Evolutionary conservation across 345 rosid genomes (phyloP), one percentile per base, ranked within the genome.

Genomic region (Linum tenue): DNA sequence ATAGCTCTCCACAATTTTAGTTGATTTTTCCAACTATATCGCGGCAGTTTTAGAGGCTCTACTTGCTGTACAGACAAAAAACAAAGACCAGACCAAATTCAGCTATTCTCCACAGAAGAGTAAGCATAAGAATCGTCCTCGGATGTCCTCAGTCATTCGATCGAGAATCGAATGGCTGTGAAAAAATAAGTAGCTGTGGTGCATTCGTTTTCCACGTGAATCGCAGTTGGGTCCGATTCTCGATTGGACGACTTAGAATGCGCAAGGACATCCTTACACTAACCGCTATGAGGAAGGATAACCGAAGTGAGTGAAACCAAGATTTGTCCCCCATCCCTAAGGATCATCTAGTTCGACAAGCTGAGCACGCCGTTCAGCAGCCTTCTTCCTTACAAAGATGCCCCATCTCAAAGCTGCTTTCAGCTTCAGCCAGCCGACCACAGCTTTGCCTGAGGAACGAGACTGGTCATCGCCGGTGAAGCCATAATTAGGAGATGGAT

Each of bases 381-480:
- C 64, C 10, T 62, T 62, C 51, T 62, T 62, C 64, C 64, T 62
- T 16, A 62, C 43, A 39, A 62, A 62, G 50, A 62, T 62, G 35
- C 64, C 64, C 64, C 64, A 62, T 62, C 64, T 9, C 36, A 62
- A 43, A 11, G 64, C 64, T 14, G 64, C 64, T 16, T 62, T 62
- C 9, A 62, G 64, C 64, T 62, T 62, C 35, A 62, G 64, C 64
- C 64, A 62, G 3, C 64, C 64, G 2, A 62, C 64, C 40, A 62
- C 64, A n/a, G 64, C 64, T 39, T 62, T 62, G 15, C 64, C 64
- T 3, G 64, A 55, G 15, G 78, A 70, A 42, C 71, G 74, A 14
- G 78, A 74, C 38, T 60, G 71, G 41, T 74, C 74, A 1, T 69
- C 78, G 42, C 68, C 78, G 31, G 31, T 22, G 14, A 66, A 57